A percentile compares a stretch with the other conserved stretches of the same genome.
phyloP scores from a whole-genome alignment of 176 grass and related monocot genomes.

The Luzula sylvatica region DNA sequence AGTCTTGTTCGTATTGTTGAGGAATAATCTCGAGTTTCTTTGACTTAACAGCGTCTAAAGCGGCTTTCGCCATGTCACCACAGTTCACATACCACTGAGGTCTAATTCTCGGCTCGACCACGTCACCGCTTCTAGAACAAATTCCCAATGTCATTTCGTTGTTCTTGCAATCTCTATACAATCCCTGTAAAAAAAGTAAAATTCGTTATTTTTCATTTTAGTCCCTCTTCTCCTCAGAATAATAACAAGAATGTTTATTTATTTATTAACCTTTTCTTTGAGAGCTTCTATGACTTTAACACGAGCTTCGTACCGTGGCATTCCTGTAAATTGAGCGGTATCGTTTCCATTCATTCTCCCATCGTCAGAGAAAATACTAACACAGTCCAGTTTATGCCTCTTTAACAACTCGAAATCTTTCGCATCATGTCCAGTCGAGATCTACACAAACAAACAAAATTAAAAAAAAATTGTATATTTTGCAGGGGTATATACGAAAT shows the following conservation, averaged over 20 bases:
- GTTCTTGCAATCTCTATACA: constrained; percentile 76
- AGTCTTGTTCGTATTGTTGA: constrained; percentile 86
- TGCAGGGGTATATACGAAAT: too few relatives aligned
- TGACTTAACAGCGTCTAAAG: constrained; percentile 65
- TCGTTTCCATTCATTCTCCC: constrained; percentile 77
- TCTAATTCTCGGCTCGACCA: constrained; percentile 80
- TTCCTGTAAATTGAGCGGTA: constrained; percentile 65
- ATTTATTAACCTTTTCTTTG: constrained; percentile 39
- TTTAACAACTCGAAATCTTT: constrained; percentile 96
- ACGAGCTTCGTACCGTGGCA: constrained; percentile 60
- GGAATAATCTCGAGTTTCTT: constrained; percentile 90
- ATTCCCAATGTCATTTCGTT: constrained; percentile 90
- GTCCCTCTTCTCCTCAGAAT: not conserved
- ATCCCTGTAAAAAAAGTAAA: constrained; percentile 29
- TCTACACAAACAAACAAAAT: constrained; percentile 33
- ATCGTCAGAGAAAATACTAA: constrained; percentile 84
- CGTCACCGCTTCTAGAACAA: constrained; percentile 84
- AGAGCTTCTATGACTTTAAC: constrained; percentile 57
- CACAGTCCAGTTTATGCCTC: constrained; percentile 76
- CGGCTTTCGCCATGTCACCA: constrained; percentile 61
- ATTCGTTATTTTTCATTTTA: not conserved
- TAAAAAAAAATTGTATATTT: not conserved
- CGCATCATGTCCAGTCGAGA: constrained; percentile 83
- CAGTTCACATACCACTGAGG: constrained; percentile 91
- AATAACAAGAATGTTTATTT: not conserved